Evolutionary conservation across 768 basidiomycete genomes (phyloP), one percentile per base, ranked within the genome.

Genomic region (Suillus plorans): DNA sequence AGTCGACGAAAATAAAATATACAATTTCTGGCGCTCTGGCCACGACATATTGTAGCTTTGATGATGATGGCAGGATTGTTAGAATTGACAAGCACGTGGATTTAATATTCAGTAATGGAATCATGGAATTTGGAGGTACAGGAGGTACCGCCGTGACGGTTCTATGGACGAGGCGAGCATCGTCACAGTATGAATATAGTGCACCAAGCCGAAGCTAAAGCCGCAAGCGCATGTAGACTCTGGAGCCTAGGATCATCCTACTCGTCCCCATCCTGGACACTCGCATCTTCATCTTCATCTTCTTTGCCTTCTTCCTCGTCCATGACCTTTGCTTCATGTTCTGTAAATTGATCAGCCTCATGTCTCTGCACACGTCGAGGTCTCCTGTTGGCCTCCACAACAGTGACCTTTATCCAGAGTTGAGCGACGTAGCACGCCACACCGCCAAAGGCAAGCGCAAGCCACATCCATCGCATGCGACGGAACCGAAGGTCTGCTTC

Each of bases 1-100:
- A 22, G 39, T 25, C 20, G 22, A 63, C 25, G 47, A 66, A 47
- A 34, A 55, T 41, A 49, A 63, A 65, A 71, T 89, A 66, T 79
- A 97, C 97, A 64, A 99, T 89, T 81, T 95, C 92, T 65, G 94
- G 93, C 25, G 86, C 72, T 96, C 94, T 67, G 94, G 94, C 72
- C 94, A 81, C 22, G 92, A 94, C 93, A 95, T 94, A 66, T 45
- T 67, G n/a, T 20, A 34, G 61, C 16, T 62, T 18, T 62, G 49
- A 39, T 49, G 42, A 63, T 62, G 12, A 42, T 59, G 25, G 60
- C 18, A 12, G 25, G 47, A 63, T 28, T 10, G 28, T 52, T 31
- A 59, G 58, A 42, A 25, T 59, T 42, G 25, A 36, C 44, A 61
- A 9, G 39, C 58, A 49, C 28, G 36, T 31, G n/a, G 20, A 49